A percentile compares a stretch with the other conserved stretches of the same genome.
Evolutionary conservation across 2,329 filamentous ascomycete genomes (phyloP).

Genomic region (Fusarium anguioides): DNA sequence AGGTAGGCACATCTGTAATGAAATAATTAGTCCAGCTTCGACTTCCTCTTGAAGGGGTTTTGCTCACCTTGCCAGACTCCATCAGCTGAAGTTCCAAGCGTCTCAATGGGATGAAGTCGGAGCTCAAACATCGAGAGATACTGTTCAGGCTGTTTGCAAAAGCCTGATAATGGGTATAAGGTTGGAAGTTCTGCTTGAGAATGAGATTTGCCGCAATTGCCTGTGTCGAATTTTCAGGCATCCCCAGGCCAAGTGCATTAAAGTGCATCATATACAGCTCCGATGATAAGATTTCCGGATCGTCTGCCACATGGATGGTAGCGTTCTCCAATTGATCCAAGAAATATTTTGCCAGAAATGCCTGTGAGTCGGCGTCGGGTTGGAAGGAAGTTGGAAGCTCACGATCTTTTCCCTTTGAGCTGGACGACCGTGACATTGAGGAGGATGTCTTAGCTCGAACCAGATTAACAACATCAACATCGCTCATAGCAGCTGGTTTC

Average conservation of each 20-base stretch:
- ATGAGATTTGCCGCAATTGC: slow-evolving; percentile 51
- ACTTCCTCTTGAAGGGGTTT: not conserved
- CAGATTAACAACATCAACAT: slow-evolving; percentile 46
- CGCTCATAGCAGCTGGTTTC: slow-evolving; percentile 55
- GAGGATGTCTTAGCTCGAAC: slow-evolving; percentile 38
- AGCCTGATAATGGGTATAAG: slow-evolving; percentile 48
- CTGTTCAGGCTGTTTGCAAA: slow-evolving; percentile 51
- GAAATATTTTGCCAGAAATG: slow-evolving; percentile 58
- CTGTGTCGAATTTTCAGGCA: slow-evolving; percentile 49
- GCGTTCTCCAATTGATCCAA: slow-evolving; percentile 64
- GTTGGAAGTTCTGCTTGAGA: slow-evolving; percentile 51
- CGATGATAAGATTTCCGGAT: slow-evolving; percentile 53
- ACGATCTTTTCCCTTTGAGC: slow-evolving; percentile 57
- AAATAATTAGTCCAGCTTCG: slow-evolving; percentile 24
- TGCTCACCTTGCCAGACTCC: slow-evolving; percentile 60
- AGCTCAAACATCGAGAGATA: slow-evolving; percentile 51
- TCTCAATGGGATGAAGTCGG: slow-evolving; percentile 54
- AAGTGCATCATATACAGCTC: slow-evolving; percentile 57
- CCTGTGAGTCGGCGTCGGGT: slow-evolving; percentile 52
- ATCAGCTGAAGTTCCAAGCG: slow-evolving; percentile 64
- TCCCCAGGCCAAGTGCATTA: slow-evolving; percentile 46
- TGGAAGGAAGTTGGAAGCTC: slow-evolving; percentile 49
- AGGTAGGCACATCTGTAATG: slow-evolving; percentile 52
- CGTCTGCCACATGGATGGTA: slow-evolving; percentile 48
- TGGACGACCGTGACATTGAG: slow-evolving; percentile 38